Evolutionary conservation across 2,329 filamentous ascomycete genomes (phyloP), one percentile per base, ranked within the genome.

Genomic region (Sclerotiophoma versabilis): DNA sequence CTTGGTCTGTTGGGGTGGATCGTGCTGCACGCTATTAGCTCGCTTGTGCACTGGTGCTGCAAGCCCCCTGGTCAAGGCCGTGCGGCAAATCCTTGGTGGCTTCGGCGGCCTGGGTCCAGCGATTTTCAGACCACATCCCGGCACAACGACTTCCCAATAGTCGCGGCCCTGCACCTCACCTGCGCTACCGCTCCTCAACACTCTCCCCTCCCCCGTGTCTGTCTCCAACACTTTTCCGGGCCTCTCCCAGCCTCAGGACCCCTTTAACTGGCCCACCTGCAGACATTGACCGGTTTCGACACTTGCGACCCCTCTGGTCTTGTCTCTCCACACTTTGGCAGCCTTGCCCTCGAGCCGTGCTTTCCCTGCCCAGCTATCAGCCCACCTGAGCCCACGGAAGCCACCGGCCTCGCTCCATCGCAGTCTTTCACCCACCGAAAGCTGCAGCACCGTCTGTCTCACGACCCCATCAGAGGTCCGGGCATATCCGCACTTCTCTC

Each of bases 141-240:
- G 68, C 58, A 48, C 61, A 50, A 51, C 56, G 54, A 54, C 63
- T 63, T 59, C 58, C 65, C 68, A 70, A 70, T 70, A 71, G 64
- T 64, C 68, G 64, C 66, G 41, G 58, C 56, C 64, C 69, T 67
- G 65, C 65, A 64, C 63, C 58, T 54, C 57, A 58, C 58, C 57
- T 65, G 64, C 67, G 64, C 68, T 65, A 69, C 65, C 63, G 63
- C 61, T 62, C 55, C 71, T 68, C 71, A 72, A 72, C 69, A 72
- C 62, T 64, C 59, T 59, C 49, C 60, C 54, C 57, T 57, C 50
- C 60, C 45, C 46, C 52, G 42, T 45, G 26, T 43, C 30, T 47
- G 46, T 62, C 64, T 59, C 64, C 64, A 64, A 57, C 63, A 62
- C 54, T 63, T 64, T 55, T 57, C 64, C 60, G 62, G 69, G 69